Conservation (phyloP, 768 basidiomycete genomes). For the Leccinum sublutescens region DNA sequence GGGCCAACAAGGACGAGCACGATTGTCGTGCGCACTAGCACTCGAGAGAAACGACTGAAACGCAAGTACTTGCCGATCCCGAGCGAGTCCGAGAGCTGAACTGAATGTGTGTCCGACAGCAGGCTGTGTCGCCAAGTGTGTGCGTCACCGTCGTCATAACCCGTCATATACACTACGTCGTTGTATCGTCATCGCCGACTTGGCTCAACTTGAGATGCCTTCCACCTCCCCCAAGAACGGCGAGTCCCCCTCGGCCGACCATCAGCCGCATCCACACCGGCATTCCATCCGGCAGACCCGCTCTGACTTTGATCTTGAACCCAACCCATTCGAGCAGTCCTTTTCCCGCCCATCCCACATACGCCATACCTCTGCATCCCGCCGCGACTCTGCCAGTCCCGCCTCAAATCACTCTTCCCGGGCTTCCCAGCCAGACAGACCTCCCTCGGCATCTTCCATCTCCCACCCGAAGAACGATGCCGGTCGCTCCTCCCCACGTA, state of each 20-base stretch:
- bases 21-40: not conserved
- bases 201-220: conserved; percentile 17
- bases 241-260: conserved; percentile 32
- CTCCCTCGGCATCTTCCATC: conserved; percentile 34
- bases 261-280: conserved; percentile 13
- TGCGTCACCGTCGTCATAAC: conserved; percentile 29
- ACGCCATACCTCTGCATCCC: conserved; percentile 39
- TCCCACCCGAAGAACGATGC: conserved; percentile 31
- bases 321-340: conserved; percentile 94
- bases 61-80: conserved; percentile 24
- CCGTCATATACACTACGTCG: conserved; percentile 12
- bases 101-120: conserved; percentile 17
- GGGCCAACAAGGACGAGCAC: conserved; percentile 26
- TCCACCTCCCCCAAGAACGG: conserved; percentile 33
- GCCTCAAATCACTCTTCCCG: conserved; percentile 40
- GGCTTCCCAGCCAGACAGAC: conserved; percentile 32
- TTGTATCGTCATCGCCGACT: conserved; percentile 19
- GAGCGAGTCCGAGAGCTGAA: conserved; percentile 17
- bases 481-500: conserved; percentile 48
- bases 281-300: conserved; percentile 45
- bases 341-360: conserved; percentile 68
- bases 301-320: conserved; percentile 75
- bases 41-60: conserved; percentile 11
- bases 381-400: conserved; percentile 32
- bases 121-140: conserved; percentile 22